A percentile compares a stretch with the other conserved stretches of the same genome.
Evolutionary conservation across 192 early-diverging fungal genomes (phyloP).

Genomic region (Umbelopsis vinacea): DNA sequence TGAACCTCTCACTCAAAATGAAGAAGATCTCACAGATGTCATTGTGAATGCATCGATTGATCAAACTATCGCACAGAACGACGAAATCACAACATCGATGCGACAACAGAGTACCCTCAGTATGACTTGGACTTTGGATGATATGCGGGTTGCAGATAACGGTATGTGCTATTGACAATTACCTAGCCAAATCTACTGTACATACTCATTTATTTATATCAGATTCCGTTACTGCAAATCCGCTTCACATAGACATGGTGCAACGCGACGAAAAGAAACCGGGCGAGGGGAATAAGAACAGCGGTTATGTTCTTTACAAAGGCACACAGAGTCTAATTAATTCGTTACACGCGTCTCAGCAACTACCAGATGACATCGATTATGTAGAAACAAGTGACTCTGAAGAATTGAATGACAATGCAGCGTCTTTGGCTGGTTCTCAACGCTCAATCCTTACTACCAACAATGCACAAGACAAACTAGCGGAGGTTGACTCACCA

Average conservation of each 20-base stretch:
- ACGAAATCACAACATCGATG: neutral
- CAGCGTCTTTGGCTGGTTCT: neutral
- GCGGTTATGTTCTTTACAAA: neutral
- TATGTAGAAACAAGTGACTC: conserved; percentile 16
- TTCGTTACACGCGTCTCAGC: neutral
- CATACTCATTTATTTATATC: neutral
- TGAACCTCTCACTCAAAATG: neutral
- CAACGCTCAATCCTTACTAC: neutral
- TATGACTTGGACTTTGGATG: conserved; percentile 1
- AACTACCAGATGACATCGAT: neutral
- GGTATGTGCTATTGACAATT: neutral
- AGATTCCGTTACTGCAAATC: too few species aligned
- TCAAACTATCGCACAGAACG: neutral
- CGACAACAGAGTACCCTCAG: conserved; percentile 10
- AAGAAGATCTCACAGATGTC: neutral
- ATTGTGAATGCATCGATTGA: neutral
- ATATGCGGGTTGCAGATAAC: neutral
- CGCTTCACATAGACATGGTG: too few species aligned
- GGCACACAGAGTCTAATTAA: neutral
- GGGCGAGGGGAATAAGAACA: neutral
- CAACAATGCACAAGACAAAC: neutral
- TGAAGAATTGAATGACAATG: neutral
- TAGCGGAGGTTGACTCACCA: too few species aligned
- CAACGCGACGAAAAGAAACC: neutral
- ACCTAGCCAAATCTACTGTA: neutral